Conservation (phyloP, 2,329 filamentous ascomycete genomes). For the Neoarthrinium moseri region DNA sequence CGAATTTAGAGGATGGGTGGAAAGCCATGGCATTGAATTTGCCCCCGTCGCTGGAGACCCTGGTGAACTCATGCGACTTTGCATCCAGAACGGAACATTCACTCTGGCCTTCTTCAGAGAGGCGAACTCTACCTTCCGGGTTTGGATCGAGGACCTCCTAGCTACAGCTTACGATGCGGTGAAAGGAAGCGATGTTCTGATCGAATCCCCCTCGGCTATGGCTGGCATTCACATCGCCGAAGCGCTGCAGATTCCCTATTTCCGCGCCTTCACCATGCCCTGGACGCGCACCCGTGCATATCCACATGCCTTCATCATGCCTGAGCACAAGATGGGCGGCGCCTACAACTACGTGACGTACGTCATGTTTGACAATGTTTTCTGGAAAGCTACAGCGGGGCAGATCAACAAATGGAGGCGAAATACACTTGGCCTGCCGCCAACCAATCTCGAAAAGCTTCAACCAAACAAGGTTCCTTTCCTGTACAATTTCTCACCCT, state of each 20-base stretch:
- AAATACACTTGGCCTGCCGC: constrained; percentile 72
- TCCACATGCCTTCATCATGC: constrained; percentile 92
- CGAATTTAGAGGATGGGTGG: constrained; percentile 87
- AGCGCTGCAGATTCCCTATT: constrained; percentile 88
- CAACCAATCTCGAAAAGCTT: constrained; percentile 84
- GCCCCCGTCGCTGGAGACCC: constrained; percentile 86
- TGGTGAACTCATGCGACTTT: constrained; percentile 90
- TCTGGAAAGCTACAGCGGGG: constrained; percentile 89
- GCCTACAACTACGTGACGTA: constrained; percentile 95
- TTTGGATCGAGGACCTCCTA: constrained; percentile 91
- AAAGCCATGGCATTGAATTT: constrained; percentile 93
- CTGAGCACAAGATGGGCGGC: constrained; percentile 90
- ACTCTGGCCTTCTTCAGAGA: constrained; percentile 88
- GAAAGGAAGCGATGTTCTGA: constrained; percentile 82
- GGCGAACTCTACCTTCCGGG: constrained; percentile 82
- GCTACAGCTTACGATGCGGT: constrained; percentile 80
- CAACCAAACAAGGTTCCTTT: constrained; percentile 98
- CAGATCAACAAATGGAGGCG: constrained; percentile 95
- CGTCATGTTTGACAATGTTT: constrained; percentile 93
- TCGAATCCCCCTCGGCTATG: constrained; percentile 96
- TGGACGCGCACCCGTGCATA: constrained; percentile 96
- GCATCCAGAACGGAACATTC: constrained; percentile 96
- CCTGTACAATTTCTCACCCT: constrained; percentile 93
- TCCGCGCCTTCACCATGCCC: constrained; percentile 97
- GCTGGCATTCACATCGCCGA: constrained; percentile 97